These are phyloP conservation scores for Phoma sp. DNA, from an alignment of 2,329 filamentous ascomycete genomes.

Conservation along the genomic window DNA sequence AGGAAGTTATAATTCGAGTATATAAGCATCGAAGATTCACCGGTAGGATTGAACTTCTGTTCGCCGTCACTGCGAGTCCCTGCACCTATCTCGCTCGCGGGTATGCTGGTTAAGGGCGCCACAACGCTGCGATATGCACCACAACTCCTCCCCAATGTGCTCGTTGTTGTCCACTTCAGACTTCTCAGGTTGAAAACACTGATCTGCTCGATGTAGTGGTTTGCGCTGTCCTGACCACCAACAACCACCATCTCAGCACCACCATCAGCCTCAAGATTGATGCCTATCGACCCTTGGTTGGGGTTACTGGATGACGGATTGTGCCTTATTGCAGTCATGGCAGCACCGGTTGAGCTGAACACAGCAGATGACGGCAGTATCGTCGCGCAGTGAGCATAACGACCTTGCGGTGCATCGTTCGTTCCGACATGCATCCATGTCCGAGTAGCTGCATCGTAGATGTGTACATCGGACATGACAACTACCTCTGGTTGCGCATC, in stretches of 20 bases:
- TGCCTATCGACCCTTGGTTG: conserved; percentile 85
- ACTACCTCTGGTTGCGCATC: conserved; percentile 84
- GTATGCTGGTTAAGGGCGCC: conserved; percentile 74
- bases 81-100: conserved; percentile 70
- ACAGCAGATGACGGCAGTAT: conserved; percentile 86
- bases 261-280: conserved; percentile 86
- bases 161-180: conserved; percentile 93
- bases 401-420: conserved; percentile 83
- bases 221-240: conserved; percentile 94
- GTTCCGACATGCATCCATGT: conserved; percentile 86
- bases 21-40: conserved; percentile 79
- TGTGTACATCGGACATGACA: conserved; percentile 97
- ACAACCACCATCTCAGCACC: conserved; percentile 98
- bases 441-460: conserved; percentile 83
- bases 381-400: conserved; percentile 95
- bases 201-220: conserved; percentile 98
- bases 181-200: conserved; percentile 97
- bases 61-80: conserved; percentile 47
- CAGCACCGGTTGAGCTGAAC: conserved; percentile 83
- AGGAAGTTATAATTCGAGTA: conserved; percentile 99
- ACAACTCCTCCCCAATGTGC: conserved; percentile 85
- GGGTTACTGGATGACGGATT: conserved; percentile 83
- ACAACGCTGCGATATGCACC: conserved; percentile 97
- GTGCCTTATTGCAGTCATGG: conserved; percentile 85
- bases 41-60: conserved; percentile 39